Evolutionary conservation across 1,139 yeast genomes (phyloP).

Genomic region (Geotrichum phurueaensis): DNA sequence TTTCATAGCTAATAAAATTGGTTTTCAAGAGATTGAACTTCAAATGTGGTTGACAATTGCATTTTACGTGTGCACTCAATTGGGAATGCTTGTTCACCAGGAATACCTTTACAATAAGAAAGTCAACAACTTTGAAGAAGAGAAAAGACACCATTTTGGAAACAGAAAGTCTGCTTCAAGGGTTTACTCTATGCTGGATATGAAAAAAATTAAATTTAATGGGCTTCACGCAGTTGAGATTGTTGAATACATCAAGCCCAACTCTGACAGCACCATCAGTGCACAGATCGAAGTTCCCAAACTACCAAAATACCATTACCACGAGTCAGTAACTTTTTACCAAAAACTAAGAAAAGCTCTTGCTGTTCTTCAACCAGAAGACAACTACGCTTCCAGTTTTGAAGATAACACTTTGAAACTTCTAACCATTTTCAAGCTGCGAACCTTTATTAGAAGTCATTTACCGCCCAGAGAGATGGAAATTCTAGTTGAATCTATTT

Average conservation of each 20-base stretch:
- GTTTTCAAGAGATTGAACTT: not conserved
- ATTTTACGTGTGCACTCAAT: not conserved
- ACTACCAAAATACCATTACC: not conserved
- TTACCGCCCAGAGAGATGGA: not conserved
- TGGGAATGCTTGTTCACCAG: not conserved
- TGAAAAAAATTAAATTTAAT: not conserved
- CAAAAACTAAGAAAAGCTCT: not conserved
- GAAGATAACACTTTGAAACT: conserved; percentile 7
- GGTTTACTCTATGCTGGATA: not conserved
- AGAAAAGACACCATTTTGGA: not conserved
- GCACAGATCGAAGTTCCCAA: not conserved
- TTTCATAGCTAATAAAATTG: not conserved
- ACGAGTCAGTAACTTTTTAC: not conserved
- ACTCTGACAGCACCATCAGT: not conserved
- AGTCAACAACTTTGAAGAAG: not conserved
- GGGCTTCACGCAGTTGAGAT: not conserved
- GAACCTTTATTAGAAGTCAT: not conserved
- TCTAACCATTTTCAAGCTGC: conserved; percentile 11
- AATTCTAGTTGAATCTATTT: not conserved
- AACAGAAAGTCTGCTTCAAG: not conserved
- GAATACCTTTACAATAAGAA: not conserved
- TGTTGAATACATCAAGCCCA: not conserved
- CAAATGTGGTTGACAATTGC: not conserved
- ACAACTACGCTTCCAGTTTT: not conserved
- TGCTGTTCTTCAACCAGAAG: not conserved